Evolutionary conservation across 257 asterid species (phyloP).

Genomic region (Rehmannia glutinosa): DNA sequence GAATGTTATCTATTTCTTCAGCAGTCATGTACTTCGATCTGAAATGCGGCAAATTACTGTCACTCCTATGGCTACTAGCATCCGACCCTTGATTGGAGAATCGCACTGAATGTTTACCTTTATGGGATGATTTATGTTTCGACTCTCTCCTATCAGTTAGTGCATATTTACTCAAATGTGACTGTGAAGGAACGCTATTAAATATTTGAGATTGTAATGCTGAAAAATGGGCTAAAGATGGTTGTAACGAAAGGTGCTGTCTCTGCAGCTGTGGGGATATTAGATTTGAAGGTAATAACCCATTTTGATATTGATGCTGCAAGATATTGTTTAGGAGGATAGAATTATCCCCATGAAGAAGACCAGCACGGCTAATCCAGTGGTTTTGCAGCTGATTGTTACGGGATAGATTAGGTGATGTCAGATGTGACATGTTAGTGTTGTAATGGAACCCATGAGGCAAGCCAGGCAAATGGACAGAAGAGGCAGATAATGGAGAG

Average conservation of each 20-base stretch:
- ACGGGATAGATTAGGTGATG: constrained; percentile 41
- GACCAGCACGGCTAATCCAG: constrained; percentile 55
- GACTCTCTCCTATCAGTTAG: constrained; percentile 47
- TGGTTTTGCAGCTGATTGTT: constrained; percentile 50
- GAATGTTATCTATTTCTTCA: constrained; percentile 83
- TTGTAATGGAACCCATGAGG: constrained; percentile 48
- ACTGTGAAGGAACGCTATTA: constrained; percentile 64
- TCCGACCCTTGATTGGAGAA: constrained; percentile 73
- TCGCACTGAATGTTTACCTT: constrained; percentile 63
- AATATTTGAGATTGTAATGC: constrained; percentile 58
- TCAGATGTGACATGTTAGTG: constrained; percentile 42
- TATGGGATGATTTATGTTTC: constrained; percentile 59
- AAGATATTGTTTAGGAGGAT: constrained; percentile 47
- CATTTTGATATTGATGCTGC: constrained; percentile 68
- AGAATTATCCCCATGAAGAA: constrained; percentile 54
- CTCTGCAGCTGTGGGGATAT: constrained; percentile 49
- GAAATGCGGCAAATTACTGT: constrained; percentile 52
- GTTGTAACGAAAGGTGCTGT: constrained; percentile 61
- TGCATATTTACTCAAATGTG: constrained; percentile 53
- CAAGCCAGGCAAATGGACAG: constrained; percentile 42
- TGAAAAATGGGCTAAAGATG: constrained; percentile 55
- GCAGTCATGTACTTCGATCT: constrained; percentile 84
- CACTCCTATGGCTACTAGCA: constrained; percentile 54
- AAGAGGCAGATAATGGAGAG: constrained; percentile 50
- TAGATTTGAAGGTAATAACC: constrained; percentile 56